Evolutionary conservation across 2,329 filamentous ascomycete species (phyloP), one percentile per base, ranked within the genome.

Genomic region (Dactylellina sp.): DNA sequence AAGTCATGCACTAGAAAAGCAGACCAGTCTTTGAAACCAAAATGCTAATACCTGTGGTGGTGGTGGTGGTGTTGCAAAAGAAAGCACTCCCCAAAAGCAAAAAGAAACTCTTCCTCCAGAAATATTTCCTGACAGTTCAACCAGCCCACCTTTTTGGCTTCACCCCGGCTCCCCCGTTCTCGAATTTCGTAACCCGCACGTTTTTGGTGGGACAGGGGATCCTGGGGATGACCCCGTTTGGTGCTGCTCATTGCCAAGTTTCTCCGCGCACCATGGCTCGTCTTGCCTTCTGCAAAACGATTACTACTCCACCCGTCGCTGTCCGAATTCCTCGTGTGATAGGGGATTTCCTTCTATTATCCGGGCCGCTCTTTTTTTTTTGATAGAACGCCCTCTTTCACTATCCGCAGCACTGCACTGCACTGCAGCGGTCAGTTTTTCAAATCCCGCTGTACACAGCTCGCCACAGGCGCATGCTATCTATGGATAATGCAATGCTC

Each of bases 301-400:
- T 68, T 68, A 68, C 63, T 68, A 60, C 63, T 60, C 63, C 53
- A 68, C 53, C 59, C 46, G 46, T 66, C 22, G 46, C 50, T 20
- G 62, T 59, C 46, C 53, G 47, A 71, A 40, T 70, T 70, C 64
- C 55, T 61, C 64, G 56, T 47, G 64, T 70, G 64, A 70, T 70
- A 62, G 55, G 64, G 18, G 47, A 70, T 24, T 28, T 53, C 11
- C 35, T 66, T 32, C 53, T 25, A 61, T 70, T 70, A 70, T 70
- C 64, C 64, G 64, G 56, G 47, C 56, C 56, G 55, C 35, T 39
- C 28, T 62, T 55, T 37, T 46, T 57, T 24, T 52, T 42, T 65
- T 49, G 50, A 57, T 28, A 65, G 49, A 55, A 46, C 37, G 25
- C 44, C 16, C 52, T 25, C 1, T 35, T n/a, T n/a, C n/a, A n/a